Evolutionary conservation across 2,329 filamentous ascomycete species (phyloP), one percentile per base, ranked within the genome.

Genomic region (Pestalotiopsis sp.): DNA sequence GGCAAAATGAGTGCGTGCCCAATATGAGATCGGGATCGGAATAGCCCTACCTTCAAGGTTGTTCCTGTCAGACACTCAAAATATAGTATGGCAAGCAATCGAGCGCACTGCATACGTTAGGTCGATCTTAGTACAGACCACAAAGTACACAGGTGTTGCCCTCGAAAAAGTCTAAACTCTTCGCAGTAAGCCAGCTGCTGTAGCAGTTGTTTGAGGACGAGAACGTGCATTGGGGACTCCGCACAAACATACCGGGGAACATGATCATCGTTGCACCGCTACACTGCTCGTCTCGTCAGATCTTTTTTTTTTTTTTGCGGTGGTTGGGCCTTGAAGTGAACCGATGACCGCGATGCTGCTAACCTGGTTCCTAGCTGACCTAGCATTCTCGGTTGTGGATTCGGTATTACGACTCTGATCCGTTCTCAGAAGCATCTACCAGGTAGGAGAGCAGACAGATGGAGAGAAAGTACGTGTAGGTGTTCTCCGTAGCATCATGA

Each of bases 41-140:
- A 25, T 25, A 25, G 31, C 27, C 31, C 25, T 62, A 36, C 59
- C 59, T 62, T 39, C 59, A 62, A 62, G 59, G 59, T 62, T 62
- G 31, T 39, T 62, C 59, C 59, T 39, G 59, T 62, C 59, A 62
- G 59, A 62, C 36, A 36, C 7, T 39, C 59, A n/a, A 39, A 14
- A 61, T 14, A 14, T 49, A 52, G 17, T 52, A n/a, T 17, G 45
- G 45, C 45, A 52, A n/a, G 45, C 45, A 52, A 52, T 52, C 45
- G 45, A 52, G 45, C 45, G 45, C 45, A 52, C 45, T 52, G 45
- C 45, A 52, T n/a, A 52, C 9, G 7, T n/a, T 52, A n/a, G 31
- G 31, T 36, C 31, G 31, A 36, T 36, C 31, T 36, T 36, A 36
- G 31, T 36, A 36, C 31, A 36, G 31, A 36, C 7, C 31, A 36